Evolutionary conservation across 345 rosid genomes (phyloP).

Genomic region (Iberis pinnata): DNA sequence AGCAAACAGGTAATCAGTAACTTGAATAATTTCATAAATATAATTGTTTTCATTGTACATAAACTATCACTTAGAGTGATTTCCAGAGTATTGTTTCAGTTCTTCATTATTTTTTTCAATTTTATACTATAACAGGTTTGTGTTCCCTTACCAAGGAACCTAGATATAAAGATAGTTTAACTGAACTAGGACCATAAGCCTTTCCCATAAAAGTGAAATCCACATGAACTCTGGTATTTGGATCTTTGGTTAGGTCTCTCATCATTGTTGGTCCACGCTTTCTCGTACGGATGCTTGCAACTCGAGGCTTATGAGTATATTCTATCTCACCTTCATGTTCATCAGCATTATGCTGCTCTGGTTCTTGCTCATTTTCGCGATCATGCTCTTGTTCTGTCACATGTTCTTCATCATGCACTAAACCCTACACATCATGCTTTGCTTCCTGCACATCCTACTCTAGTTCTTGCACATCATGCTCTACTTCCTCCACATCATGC

Average conservation of each 20-base stretch:
- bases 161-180: neutral
- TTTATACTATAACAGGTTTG: neutral
- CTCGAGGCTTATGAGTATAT: neutral
- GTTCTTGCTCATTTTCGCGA: no score
- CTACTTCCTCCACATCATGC: no score
- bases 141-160: neutral
- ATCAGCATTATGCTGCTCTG: neutral
- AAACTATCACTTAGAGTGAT: neutral
- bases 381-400: no score
- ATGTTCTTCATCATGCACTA: no score
- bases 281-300: neutral
- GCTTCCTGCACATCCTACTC: no score
- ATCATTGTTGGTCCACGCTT: neutral
- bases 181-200: neutral
- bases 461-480: no score
- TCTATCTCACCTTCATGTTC: neutral
- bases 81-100: neutral
- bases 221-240: neutral
- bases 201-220: neutral
- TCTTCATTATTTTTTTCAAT: neutral
- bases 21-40: neutral
- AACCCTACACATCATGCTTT: no score
- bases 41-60: neutral
- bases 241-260: neutral
- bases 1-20: neutral